phyloP scores from a whole-genome alignment of 306 rosid genomes.

The Mucuna pruriens region DNA sequence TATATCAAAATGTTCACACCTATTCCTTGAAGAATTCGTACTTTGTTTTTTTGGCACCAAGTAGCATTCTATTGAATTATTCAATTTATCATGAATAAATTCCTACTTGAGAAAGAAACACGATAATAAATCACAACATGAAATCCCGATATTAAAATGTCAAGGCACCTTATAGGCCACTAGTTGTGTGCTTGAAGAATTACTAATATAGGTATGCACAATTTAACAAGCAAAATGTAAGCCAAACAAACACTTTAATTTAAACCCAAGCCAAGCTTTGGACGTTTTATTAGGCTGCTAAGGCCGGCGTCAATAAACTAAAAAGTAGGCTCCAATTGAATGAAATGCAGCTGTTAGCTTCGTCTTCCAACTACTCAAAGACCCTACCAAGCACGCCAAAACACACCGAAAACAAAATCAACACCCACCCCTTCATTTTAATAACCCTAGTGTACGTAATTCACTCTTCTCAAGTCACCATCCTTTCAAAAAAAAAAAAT shows the following conservation, averaged over 20 bases:
- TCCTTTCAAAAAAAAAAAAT: neutral
- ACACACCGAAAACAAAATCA: neutral
- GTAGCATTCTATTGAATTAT: neutral
- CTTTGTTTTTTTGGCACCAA: too few relatives aligned
- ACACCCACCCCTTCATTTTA: neutral
- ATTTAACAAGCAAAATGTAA: neutral
- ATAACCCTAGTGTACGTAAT: neutral
- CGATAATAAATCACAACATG: neutral
- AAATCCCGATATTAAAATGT: neutral
- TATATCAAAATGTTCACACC: too few relatives aligned
- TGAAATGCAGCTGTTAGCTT: conserved; percentile 53
- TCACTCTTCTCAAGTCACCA: neutral
- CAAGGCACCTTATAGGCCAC: neutral
- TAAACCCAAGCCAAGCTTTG: neutral
- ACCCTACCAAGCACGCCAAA: conserved; percentile 43
- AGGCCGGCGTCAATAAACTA: conserved; percentile 47
- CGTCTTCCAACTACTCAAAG: conserved; percentile 58
- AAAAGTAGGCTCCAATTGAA: conserved; percentile 77
- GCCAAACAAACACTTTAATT: neutral
- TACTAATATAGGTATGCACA: neutral
- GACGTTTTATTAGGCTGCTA: conserved; percentile 38
- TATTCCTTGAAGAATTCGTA: too few relatives aligned
- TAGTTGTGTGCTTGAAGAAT: neutral
- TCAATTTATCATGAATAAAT: neutral
- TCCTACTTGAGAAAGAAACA: neutral